Evolutionary conservation across 106 monocot genomes (phyloP).

Genomic region (Dioscorea alata): DNA sequence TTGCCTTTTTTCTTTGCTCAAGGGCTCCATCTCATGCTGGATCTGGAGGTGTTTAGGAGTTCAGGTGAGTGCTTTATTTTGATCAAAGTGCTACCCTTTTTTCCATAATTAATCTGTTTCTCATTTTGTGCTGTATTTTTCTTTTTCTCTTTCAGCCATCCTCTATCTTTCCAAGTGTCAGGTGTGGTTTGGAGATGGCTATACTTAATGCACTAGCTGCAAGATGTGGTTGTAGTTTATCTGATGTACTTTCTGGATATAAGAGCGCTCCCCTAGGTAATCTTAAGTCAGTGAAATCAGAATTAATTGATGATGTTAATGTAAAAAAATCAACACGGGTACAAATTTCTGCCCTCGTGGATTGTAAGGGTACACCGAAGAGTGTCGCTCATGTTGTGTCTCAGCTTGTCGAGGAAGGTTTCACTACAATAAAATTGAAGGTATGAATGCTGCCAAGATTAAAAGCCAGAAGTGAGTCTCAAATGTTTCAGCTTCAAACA

Average conservation of each 20-base stretch:
- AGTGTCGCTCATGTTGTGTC: conserved; percentile 70
- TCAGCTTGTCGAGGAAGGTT: conserved; percentile 68
- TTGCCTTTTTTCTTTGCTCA: conserved; percentile 50
- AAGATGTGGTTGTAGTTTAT: conserved; percentile 27
- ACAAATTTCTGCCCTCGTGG: conserved; percentile 77
- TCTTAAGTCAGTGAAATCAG: conserved; percentile 1
- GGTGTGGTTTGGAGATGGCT: conserved; percentile 93
- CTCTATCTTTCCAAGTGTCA: conserved; percentile 85
- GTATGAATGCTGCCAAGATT: conserved; percentile 15
- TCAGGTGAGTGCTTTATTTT: conserved; percentile 36
- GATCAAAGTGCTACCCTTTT: too few relatives aligned
- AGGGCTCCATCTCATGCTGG: conserved; percentile 74
- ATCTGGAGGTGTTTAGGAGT: conserved; percentile 74
- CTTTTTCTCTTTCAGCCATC: conserved; percentile 45
- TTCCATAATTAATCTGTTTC: too few relatives aligned
- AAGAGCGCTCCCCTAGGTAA: conserved; percentile 6
- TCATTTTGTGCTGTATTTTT: not conserved
- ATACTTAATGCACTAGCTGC: conserved; percentile 68
- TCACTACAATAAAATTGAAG: conserved; percentile 82
- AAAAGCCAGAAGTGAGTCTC: too few relatives aligned
- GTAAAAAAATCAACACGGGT: conserved; percentile 23
- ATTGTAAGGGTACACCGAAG: conserved; percentile 63
- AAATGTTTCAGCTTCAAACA: too few relatives aligned
- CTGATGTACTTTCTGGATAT: conserved; percentile 33
- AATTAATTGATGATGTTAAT: conserved; percentile 4